phyloP scores from a whole-genome alignment of 1,284 basidiomycete genomes.

The Inonotus hispidus region DNA sequence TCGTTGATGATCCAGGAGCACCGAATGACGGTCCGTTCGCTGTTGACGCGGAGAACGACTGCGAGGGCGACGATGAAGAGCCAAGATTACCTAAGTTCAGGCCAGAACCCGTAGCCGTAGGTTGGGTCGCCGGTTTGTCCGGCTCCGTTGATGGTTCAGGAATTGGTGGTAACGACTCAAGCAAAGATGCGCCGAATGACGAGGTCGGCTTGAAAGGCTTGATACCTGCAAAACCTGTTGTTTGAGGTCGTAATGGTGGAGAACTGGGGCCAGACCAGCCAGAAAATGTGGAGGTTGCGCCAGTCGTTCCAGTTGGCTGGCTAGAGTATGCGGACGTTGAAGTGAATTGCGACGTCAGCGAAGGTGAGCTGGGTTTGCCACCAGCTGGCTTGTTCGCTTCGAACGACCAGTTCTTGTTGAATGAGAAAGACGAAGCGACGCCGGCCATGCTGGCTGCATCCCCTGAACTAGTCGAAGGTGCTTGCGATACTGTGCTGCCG shows the following conservation, averaged over 20 bases:
- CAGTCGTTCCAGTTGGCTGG: slow-evolving; percentile 15
- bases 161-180: slow-evolving; percentile 74
- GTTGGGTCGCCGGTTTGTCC: slow-evolving; percentile 31
- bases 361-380: slow-evolving; percentile 21
- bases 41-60: not conserved
- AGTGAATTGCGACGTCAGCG: slow-evolving; percentile 33
- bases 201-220: slow-evolving; percentile 91
- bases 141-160: slow-evolving; percentile 51
- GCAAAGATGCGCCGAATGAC: slow-evolving; percentile 77
- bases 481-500: slow-evolving; percentile 2
- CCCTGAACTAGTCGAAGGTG: slow-evolving; percentile 11
- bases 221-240: slow-evolving; percentile 77
- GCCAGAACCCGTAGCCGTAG: not conserved
- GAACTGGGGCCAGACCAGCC: slow-evolving; percentile 36
- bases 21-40: slow-evolving; percentile 3
- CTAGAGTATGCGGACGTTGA: slow-evolving; percentile 38
- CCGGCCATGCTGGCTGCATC: slow-evolving; percentile 41
- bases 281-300: slow-evolving; percentile 30
- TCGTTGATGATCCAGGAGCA: not conserved
- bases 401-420: slow-evolving; percentile 28
- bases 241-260: slow-evolving; percentile 59
- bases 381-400: slow-evolving; percentile 25
- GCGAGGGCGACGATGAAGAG: not conserved
- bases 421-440: slow-evolving; percentile 66
- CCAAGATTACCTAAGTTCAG: not conserved